Percentiles rank a stretch among this genome's conserved stretches.
Evolutionary conservation across 2,329 filamentous ascomycete species (phyloP).

Genomic region (Plenodomus tracheiphilus): DNA sequence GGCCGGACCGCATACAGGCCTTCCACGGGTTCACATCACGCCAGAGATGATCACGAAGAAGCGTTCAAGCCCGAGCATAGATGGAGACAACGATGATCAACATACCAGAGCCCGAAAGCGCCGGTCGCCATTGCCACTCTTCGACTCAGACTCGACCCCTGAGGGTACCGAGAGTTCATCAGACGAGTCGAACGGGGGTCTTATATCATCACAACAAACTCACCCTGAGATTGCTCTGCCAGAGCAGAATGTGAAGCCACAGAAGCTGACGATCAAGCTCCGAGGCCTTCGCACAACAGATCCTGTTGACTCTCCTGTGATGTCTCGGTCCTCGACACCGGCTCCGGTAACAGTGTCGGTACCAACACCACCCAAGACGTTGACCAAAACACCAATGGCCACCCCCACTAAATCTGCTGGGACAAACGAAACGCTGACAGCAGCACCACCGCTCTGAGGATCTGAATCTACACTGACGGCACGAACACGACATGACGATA

Average conservation of each 20-base stretch:
- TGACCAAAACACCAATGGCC: neutral
- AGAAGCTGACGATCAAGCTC: constrained; percentile 38
- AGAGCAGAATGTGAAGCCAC: constrained; percentile 22
- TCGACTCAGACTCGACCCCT: constrained; percentile 47
- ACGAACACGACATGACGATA: constrained; percentile 25
- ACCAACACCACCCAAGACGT: neutral
- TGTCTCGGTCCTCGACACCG: constrained; percentile 23
- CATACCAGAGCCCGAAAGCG: constrained; percentile 57
- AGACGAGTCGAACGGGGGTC: constrained; percentile 37
- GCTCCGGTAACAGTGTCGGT: constrained; percentile 9
- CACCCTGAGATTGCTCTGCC: constrained; percentile 22
- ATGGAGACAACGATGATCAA: constrained; percentile 56
- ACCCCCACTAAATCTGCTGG: neutral
- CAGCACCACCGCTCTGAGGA: constrained; percentile 10
- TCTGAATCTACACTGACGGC: constrained; percentile 6
- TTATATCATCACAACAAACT: constrained; percentile 33
- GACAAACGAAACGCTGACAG: constrained; percentile 10
- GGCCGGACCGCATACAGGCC: constrained; percentile 61
- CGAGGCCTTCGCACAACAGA: constrained; percentile 36
- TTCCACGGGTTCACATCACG: constrained; percentile 51
- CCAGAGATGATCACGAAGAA: constrained; percentile 43
- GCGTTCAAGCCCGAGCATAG: constrained; percentile 56
- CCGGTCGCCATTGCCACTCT: constrained; percentile 51
- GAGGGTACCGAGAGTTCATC: constrained; percentile 42
- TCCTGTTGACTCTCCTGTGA: constrained; percentile 16